Conservation (phyloP, 1,284 basidiomycete species). For the Termitomyces sp. region DNA sequence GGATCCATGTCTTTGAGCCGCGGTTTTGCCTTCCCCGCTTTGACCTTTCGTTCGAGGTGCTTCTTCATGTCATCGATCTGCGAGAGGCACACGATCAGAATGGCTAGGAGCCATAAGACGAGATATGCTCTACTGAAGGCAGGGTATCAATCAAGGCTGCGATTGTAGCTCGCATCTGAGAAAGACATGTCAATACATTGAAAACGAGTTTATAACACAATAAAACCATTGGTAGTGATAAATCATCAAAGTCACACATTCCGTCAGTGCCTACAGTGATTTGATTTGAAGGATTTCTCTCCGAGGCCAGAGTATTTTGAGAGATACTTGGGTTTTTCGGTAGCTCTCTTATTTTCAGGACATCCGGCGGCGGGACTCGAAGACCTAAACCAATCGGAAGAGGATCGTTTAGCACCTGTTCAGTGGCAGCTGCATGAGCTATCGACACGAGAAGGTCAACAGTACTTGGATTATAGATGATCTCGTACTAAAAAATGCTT, state of each 20-base stretch:
- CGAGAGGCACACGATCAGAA: neutral
- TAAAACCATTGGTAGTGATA: slow-evolving; percentile 30
- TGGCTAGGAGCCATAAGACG: neutral
- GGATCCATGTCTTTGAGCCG: slow-evolving; percentile 45
- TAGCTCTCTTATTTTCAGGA: slow-evolving; percentile 5
- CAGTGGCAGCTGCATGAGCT: slow-evolving; percentile 46
- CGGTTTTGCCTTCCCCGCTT: slow-evolving; percentile 42
- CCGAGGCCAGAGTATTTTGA: neutral
- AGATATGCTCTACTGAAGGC: slow-evolving; percentile 36
- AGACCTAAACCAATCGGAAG: slow-evolving; percentile 55
- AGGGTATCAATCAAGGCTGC: slow-evolving; percentile 38
- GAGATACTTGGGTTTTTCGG: neutral
- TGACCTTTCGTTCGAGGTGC: slow-evolving; percentile 44
- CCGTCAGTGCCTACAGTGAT: slow-evolving; percentile 26
- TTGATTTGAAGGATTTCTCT: neutral
- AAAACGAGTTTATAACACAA: neutral
- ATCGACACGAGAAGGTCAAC: slow-evolving; percentile 62
- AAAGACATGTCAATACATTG: neutral
- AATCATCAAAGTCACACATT: slow-evolving; percentile 45
- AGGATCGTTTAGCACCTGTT: slow-evolving; percentile 46
- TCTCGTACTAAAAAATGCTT: slow-evolving; percentile 46
- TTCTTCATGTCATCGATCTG: slow-evolving; percentile 52
- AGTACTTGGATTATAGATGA: slow-evolving; percentile 48
- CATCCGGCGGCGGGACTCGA: slow-evolving; percentile 36
- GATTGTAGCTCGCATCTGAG: slow-evolving; percentile 44